Percentiles rank a stretch among this genome's conserved stretches.
phyloP scores from a whole-genome alignment of 805 yeast species.

The Monosporozyma yasuniensis region DNA sequence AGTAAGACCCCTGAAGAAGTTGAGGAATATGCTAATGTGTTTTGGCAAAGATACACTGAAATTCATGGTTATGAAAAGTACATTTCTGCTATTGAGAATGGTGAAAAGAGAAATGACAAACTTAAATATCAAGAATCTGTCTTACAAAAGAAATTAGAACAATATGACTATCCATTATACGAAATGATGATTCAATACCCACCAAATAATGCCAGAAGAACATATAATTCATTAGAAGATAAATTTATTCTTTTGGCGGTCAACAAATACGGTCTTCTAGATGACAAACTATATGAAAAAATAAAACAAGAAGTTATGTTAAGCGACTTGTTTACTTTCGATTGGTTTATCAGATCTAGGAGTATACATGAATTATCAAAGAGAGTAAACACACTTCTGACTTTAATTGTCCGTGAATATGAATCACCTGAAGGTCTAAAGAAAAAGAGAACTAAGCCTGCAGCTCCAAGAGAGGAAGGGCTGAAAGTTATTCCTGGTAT shows the following conservation, averaged over 20 bases:
- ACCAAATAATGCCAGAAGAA: constrained; percentile 72
- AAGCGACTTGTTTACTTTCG: constrained; percentile 57
- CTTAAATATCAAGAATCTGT: constrained; percentile 46
- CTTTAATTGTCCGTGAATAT: constrained; percentile 61
- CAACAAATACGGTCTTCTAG: constrained; percentile 54
- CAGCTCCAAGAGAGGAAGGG: constrained; percentile 12
- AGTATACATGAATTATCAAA: constrained; percentile 64
- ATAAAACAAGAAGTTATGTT: constrained; percentile 54
- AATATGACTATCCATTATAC: constrained; percentile 49
- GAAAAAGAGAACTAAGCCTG: constrained; percentile 33
- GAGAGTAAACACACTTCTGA: constrained; percentile 55
- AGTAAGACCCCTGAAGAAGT: constrained; percentile 54
- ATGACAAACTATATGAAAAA: constrained; percentile 51
- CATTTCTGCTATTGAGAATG: constrained; percentile 59
- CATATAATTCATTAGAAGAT: constrained; percentile 63
- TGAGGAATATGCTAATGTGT: constrained; percentile 44
- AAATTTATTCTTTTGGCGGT: constrained; percentile 54
- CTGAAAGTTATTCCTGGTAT: neutral
- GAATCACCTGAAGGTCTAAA: constrained; percentile 52
- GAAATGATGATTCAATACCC: constrained; percentile 63
- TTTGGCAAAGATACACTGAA: constrained; percentile 53
- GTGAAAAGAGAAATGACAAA: constrained; percentile 58
- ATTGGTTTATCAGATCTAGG: constrained; percentile 66
- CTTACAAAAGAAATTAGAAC: constrained; percentile 44
- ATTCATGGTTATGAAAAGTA: constrained; percentile 68